Conservation (phyloP, 192 early-diverging fungal genomes). For the Coemansia javaensis region DNA sequence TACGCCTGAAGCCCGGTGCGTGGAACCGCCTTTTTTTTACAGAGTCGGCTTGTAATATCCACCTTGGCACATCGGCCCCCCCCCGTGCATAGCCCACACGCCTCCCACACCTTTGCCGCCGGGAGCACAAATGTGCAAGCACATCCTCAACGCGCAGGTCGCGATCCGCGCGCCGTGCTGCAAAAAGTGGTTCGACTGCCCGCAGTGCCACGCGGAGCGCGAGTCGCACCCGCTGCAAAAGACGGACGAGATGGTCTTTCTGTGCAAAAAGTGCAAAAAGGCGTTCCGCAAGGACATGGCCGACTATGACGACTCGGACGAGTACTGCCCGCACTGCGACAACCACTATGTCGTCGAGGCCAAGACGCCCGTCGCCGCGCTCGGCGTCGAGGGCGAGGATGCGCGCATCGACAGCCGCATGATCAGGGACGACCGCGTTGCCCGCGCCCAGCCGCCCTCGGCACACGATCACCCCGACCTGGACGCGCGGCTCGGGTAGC, state of each 20-base stretch:
- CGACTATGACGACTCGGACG: constrained; percentile 90
- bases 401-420: constrained; percentile 68
- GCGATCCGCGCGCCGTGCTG: constrained; percentile 91
- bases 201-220: constrained; percentile 86
- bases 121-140: constrained; percentile 99
- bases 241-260: constrained; percentile 88
- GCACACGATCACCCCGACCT: constrained; percentile 26
- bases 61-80: no score
- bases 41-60: no score
- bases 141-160: constrained; percentile 95
- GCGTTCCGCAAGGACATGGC: constrained; percentile 88
- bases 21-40: no score
- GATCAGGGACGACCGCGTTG: constrained; percentile 55
- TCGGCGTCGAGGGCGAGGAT: constrained; percentile 94
- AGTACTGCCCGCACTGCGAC: constrained; percentile 97
- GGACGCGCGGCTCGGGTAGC: constrained; percentile 43
- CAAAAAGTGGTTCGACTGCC: constrained; percentile 94
- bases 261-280: constrained; percentile 99
- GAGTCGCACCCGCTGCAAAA: constrained; percentile 73
- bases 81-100: no score
- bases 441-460: constrained; percentile 22
- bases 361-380: constrained; percentile 73
- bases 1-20: no score
- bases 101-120: no score
- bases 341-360: constrained; percentile 96